A percentile compares a stretch with the other conserved stretches of the same genome.
Evolutionary conservation across 805 yeast species (phyloP).

Genomic region (Myxozyma monticola): DNA sequence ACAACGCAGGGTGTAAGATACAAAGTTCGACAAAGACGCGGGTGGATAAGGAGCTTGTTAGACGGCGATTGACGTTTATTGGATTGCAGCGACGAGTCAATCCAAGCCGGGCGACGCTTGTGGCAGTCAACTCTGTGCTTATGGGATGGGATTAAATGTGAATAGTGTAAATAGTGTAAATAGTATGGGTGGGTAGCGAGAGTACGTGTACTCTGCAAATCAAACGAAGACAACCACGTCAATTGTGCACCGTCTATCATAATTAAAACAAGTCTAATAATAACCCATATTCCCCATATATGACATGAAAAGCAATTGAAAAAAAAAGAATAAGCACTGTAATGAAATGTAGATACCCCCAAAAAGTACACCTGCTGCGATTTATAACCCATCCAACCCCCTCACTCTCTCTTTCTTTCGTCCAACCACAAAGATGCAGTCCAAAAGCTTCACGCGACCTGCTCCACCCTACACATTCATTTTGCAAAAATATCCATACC

Average conservation of each 20-base stretch:
- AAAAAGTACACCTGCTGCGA: constrained; percentile 1
- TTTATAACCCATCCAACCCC: no score
- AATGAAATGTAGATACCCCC: constrained; percentile 1
- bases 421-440: no score
- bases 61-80: constrained; percentile 55
- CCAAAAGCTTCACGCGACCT: no score
- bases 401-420: no score
- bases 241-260: constrained; percentile 9
- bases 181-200: no score
- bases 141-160: constrained; percentile 45
- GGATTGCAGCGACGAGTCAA: constrained; percentile 54
- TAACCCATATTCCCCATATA: constrained; percentile 12
- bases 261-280: constrained; percentile 2
- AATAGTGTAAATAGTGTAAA: no score
- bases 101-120: constrained; percentile 77
- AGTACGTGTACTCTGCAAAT: no score
- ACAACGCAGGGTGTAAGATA: constrained; percentile 44
- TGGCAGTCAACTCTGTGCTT: constrained; percentile 61
- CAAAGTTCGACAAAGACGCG: background rate
- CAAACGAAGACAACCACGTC: no score
- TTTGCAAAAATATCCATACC: no score
- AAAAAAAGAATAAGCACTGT: background rate
- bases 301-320: constrained; percentile 4
- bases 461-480: no score
- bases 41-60: constrained; percentile 52